Evolutionary conservation across 1,284 basidiomycete genomes (phyloP).

Genomic region (Takashimella tepidaria): DNA sequence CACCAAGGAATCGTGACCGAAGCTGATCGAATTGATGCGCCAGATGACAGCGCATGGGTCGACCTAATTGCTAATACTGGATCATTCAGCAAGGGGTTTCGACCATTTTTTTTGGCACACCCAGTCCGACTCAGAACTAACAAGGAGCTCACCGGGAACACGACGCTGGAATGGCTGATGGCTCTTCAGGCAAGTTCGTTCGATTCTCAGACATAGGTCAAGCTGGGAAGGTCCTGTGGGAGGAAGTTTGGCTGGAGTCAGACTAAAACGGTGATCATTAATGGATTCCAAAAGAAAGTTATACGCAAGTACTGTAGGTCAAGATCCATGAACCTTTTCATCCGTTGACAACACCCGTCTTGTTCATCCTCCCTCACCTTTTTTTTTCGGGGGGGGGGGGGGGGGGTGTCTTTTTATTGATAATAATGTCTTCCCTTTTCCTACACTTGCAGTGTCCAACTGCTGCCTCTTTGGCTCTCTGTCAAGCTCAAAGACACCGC

Average conservation of each 20-base stretch:
- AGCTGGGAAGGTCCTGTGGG: no score
- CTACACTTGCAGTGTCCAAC: no score
- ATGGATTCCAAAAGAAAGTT: background rate
- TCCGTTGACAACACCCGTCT: no score
- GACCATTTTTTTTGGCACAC: conserved; percentile 10
- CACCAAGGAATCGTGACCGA: conserved; percentile 25
- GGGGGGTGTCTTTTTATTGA: no score
- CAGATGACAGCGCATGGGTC: conserved; percentile 1
- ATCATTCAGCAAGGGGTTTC: background rate
- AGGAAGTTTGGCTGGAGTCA: conserved; percentile 13
- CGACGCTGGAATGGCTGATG: background rate
- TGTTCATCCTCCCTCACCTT: no score
- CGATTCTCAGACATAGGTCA: no score
- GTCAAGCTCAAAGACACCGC: no score
- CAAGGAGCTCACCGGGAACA: conserved; percentile 5
- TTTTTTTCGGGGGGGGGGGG: no score
- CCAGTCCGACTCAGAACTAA: conserved; percentile 10
- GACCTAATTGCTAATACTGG: conserved; percentile 6
- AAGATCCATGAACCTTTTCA: no score
- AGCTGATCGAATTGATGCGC: conserved; percentile 15
- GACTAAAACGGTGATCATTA: background rate
- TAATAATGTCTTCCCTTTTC: no score
- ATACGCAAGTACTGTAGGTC: conserved; percentile 11
- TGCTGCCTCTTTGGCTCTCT: no score
- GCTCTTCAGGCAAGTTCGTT: conserved; percentile 11